Evolutionary conservation across 345 rosid genomes (phyloP).

Genomic region (Hibiscus syriacus): DNA sequence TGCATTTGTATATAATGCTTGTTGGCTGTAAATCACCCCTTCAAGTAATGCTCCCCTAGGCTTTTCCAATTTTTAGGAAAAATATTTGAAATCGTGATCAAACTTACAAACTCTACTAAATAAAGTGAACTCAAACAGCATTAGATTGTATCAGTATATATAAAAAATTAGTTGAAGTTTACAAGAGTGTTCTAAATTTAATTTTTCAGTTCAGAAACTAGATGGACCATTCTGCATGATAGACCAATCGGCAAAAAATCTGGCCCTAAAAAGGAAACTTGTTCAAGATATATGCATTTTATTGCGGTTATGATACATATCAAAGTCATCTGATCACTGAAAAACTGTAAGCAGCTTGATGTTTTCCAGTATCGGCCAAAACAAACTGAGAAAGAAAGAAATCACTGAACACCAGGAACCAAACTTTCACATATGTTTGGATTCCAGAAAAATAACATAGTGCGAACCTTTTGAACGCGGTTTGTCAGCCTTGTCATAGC

Average conservation of each 20-base stretch:
- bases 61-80: neutral
- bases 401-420: neutral
- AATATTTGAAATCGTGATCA: neutral
- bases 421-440: too few relatives aligned
- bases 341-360: neutral
- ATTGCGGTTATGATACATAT: neutral
- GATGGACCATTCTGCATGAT: neutral
- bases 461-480: slow-evolving; percentile 46
- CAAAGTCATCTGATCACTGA: neutral
- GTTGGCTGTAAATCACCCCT: neutral
- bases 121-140: neutral
- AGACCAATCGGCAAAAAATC: neutral
- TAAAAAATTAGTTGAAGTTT: neutral
- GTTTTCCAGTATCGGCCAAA: neutral
- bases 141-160: neutral
- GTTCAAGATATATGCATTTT: neutral
- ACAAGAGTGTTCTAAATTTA: neutral
- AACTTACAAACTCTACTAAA: neutral
- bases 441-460: neutral
- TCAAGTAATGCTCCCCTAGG: neutral
- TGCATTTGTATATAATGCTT: neutral
- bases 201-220: neutral
- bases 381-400: neutral
- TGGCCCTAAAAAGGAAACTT: neutral
- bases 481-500: slow-evolving; percentile 51